A percentile compares a stretch with the other conserved stretches of the same genome.
phyloP scores from a whole-genome alignment of 1,284 basidiomycete species.

The Boletus smithii region DNA sequence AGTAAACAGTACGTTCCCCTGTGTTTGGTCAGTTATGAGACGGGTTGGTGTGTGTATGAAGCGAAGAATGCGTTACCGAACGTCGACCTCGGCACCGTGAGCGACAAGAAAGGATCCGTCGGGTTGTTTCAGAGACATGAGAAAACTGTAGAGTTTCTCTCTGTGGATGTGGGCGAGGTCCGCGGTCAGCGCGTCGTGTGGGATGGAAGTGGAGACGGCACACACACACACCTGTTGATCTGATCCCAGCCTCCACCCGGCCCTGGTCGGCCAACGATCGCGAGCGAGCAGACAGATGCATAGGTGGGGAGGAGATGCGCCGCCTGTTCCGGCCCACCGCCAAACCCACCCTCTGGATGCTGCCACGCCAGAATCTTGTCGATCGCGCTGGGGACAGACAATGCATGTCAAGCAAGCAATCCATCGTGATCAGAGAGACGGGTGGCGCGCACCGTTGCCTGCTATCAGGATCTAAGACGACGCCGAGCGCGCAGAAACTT shows the following conservation, averaged over 20 bases:
- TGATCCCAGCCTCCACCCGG: conserved; percentile 79
- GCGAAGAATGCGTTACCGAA: conserved; percentile 54
- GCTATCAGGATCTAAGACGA: conserved; percentile 70
- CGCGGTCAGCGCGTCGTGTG: background rate
- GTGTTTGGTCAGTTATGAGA: background rate
- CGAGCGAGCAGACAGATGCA: conserved; percentile 81
- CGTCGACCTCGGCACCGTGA: conserved; percentile 88
- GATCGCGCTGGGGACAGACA: conserved; percentile 52
- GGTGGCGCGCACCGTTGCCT: conserved; percentile 58
- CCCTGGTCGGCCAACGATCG: conserved; percentile 75
- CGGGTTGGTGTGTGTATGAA: background rate
- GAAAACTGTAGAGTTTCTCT: conserved; percentile 79
- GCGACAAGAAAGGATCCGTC: conserved; percentile 95
- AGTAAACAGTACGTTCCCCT: conserved; percentile 79
- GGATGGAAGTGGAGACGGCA: too few species aligned
- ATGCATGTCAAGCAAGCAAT: background rate
- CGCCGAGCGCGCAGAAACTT: conserved; percentile 72
- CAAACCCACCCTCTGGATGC: conserved; percentile 84
- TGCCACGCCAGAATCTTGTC: conserved; percentile 77
- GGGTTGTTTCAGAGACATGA: conserved; percentile 89
- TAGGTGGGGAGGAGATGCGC: conserved; percentile 91
- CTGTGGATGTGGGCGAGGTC: conserved; percentile 35
- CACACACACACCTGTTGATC: conserved; percentile 62
- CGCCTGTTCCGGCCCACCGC: conserved; percentile 86
- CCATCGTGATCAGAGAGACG: background rate